A percentile compares a stretch with the other conserved stretches of the same genome.
phyloP scores from a whole-genome alignment of 176 grass and related monocot species.

The Oryza coarctata region DNA sequence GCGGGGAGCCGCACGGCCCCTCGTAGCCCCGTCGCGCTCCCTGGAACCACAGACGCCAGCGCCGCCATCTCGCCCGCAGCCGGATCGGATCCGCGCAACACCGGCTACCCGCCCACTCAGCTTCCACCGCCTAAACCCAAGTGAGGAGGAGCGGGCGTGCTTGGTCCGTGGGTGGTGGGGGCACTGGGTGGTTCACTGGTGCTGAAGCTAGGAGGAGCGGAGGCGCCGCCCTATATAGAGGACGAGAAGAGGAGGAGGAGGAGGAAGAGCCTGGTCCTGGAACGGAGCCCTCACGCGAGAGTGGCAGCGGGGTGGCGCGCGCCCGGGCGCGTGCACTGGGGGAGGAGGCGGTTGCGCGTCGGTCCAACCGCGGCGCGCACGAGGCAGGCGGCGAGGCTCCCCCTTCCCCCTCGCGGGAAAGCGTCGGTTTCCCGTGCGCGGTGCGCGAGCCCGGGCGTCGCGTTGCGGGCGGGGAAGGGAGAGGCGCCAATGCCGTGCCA shows the following conservation, averaged over 20 bases:
- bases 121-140: slow-evolving; percentile 33
- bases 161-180: not conserved
- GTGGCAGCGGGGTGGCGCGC: not conserved
- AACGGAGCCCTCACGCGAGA: slow-evolving; percentile 24
- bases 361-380: slow-evolving; percentile 13
- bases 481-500: not conserved
- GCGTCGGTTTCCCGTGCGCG: not conserved
- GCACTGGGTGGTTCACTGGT: not conserved
- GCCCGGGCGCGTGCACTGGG: not conserved
- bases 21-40: slow-evolving; percentile 28
- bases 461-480: not conserved
- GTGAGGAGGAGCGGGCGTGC: not conserved
- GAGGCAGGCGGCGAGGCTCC: not conserved
- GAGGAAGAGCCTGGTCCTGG: not conserved
- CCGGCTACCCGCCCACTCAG: not conserved
- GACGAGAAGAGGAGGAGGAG: too few species aligned
- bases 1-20: slow-evolving; percentile 21
- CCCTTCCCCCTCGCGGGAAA: not conserved
- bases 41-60: slow-evolving; percentile 44
- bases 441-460: too few species aligned
- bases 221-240: slow-evolving; percentile 33
- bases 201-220: not conserved
- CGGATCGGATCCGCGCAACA: slow-evolving; percentile 27
- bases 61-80: slow-evolving; percentile 29
- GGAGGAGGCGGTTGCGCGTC: slow-evolving; percentile 40